Evolutionary conservation across 2,329 filamentous ascomycete genomes (phyloP).

Genomic region (Alternaria novae-zelandiae): DNA sequence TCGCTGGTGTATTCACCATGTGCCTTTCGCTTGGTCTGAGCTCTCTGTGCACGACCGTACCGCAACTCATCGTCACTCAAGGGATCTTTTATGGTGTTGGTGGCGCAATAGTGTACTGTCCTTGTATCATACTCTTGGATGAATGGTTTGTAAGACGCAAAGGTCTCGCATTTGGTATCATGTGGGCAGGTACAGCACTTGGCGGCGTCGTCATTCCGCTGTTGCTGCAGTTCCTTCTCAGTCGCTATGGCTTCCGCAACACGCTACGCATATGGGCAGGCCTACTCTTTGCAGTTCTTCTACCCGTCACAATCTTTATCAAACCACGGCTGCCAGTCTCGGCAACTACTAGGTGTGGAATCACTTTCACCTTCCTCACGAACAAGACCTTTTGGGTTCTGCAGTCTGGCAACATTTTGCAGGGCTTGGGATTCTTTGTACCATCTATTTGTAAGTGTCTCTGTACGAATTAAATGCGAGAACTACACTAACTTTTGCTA

Average conservation of each 20-base stretch:
- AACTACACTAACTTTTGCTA: background rate
- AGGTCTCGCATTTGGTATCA: constrained; percentile 68
- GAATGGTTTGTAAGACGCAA: constrained; percentile 67
- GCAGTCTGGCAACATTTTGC: constrained; percentile 44
- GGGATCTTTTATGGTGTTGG: constrained; percentile 67
- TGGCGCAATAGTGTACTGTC: constrained; percentile 62
- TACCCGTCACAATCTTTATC: constrained; percentile 42
- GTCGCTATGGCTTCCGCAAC: constrained; percentile 49
- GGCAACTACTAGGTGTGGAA: constrained; percentile 16
- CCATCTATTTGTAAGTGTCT: constrained; percentile 42
- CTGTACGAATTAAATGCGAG: background rate
- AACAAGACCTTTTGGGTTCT: constrained; percentile 41
- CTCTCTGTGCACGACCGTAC: constrained; percentile 60
- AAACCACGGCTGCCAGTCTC: constrained; percentile 42
- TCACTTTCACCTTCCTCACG: constrained; percentile 41
- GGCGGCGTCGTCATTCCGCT: constrained; percentile 55
- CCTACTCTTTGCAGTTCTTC: constrained; percentile 36
- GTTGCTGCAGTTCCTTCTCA: constrained; percentile 49
- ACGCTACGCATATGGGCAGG: constrained; percentile 51
- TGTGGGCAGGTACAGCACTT: constrained; percentile 59
- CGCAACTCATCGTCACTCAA: constrained; percentile 65
- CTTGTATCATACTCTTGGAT: constrained; percentile 65
- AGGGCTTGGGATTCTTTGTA: constrained; percentile 50
- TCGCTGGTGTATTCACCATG: constrained; percentile 47
- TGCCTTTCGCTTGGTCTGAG: constrained; percentile 45